These are phyloP conservation scores for Eucalyptus brandiana DNA, from an alignment of 345 rosid genomes.

Conservation along the genomic window DNA sequence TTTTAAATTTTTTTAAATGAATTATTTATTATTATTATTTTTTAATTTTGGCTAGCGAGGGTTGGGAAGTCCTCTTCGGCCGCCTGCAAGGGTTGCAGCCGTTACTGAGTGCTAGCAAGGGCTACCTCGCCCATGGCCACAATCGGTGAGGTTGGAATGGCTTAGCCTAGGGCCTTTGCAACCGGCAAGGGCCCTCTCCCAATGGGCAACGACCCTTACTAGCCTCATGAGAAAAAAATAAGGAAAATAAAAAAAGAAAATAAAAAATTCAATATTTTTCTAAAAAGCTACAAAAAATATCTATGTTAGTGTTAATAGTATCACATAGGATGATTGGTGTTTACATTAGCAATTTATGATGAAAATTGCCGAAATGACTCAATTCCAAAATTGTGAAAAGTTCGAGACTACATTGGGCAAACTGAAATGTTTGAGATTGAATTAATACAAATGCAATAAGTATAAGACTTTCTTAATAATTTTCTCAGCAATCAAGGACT, in stretches of 20 bases:
- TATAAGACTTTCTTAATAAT: no score
- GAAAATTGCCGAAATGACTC: no score
- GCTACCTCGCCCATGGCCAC: accelerated
- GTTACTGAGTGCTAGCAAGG: no score
- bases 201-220: neutral
- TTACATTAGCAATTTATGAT: no score
- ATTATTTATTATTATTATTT: accelerated
- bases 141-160: neutral
- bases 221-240: neutral
- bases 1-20: no score
- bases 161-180: neutral
- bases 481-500: neutral
- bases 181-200: neutral
- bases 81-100: accelerated
- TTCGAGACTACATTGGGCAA: neutral
- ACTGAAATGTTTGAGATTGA: no score
- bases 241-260: no score
- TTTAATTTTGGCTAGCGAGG: neutral
- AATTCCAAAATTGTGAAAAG: no score
- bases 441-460: no score
- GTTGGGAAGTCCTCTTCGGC: neutral
- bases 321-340: accelerated
- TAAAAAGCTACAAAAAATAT: no score
- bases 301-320: no score
- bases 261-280: no score